A percentile compares a stretch with the other conserved stretches of the same genome.
Evolutionary conservation across 2,329 filamentous ascomycete species (phyloP).

Genomic region (Thelonectria discophora): DNA sequence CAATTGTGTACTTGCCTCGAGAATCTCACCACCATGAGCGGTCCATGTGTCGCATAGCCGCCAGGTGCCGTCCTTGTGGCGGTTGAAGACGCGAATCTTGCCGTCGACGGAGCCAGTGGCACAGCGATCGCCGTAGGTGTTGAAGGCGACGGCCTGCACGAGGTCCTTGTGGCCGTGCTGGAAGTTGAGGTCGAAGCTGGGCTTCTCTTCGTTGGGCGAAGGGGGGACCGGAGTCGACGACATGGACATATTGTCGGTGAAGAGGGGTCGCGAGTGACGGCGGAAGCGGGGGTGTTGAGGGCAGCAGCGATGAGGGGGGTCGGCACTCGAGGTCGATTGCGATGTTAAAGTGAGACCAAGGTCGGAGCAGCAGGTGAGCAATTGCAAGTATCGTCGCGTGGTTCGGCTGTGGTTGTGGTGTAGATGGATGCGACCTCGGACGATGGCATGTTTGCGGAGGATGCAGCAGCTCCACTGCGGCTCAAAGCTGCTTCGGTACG

Average conservation of each 20-base stretch:
- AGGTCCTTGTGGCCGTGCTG: slow-evolving; percentile 81
- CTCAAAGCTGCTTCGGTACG: slow-evolving; percentile 30
- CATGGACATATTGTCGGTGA: slow-evolving; percentile 43
- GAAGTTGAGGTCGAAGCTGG: slow-evolving; percentile 67
- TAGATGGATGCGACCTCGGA: slow-evolving; percentile 20
- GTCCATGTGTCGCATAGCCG: slow-evolving; percentile 86
- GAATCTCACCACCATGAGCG: slow-evolving; percentile 88
- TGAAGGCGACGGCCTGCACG: slow-evolving; percentile 87
- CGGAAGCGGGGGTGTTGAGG: not conserved
- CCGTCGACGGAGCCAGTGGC: slow-evolving; percentile 92
- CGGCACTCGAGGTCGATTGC: too few species aligned
- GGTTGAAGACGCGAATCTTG: slow-evolving; percentile 90
- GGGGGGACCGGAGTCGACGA: slow-evolving; percentile 43
- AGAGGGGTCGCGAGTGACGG: not conserved
- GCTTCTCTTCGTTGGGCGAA: slow-evolving; percentile 56
- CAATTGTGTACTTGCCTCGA: slow-evolving; percentile 69
- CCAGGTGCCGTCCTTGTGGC: slow-evolving; percentile 81
- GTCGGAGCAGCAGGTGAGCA: not conserved
- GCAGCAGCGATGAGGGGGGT: not conserved
- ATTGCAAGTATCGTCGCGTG: not conserved
- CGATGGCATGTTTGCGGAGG: slow-evolving; percentile 37
- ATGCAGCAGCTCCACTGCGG: slow-evolving; percentile 35
- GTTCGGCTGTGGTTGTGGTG: slow-evolving; percentile 19
- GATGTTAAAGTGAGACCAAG: not conserved
- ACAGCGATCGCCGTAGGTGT: slow-evolving; percentile 90